Conservation (phyloP, 768 basidiomycete genomes). For the Boletus sp. region DNA sequence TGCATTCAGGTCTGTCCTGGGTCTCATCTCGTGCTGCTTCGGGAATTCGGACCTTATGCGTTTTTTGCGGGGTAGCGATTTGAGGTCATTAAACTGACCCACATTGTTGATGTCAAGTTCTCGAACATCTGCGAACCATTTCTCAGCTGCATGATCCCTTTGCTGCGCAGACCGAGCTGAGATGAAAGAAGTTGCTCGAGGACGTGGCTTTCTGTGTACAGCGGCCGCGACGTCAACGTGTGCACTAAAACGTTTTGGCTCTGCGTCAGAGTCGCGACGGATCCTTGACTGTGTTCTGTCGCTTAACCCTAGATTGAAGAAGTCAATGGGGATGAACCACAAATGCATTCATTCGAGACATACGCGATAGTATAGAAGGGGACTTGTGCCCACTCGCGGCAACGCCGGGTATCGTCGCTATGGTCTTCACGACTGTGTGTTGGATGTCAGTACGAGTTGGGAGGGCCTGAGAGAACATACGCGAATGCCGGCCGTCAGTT, state of each 20-base stretch:
- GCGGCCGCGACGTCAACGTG: neutral
- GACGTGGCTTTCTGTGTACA: neutral
- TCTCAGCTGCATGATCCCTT: slow-evolving; percentile 21
- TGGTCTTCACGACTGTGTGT: slow-evolving; percentile 1
- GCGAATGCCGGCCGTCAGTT: neutral
- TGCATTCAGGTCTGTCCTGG: slow-evolving; percentile 19
- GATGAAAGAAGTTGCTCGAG: slow-evolving; percentile 19
- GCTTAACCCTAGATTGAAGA: slow-evolving; percentile 17
- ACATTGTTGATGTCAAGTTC: slow-evolving; percentile 14
- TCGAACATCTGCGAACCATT: slow-evolving; percentile 23
- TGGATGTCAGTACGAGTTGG: slow-evolving; percentile 1
- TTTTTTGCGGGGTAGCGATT: slow-evolving; percentile 2
- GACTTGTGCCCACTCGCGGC: neutral
- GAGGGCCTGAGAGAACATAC: neutral
- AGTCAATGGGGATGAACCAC: neutral
- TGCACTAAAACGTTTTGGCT: neutral
- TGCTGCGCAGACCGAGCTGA: slow-evolving; percentile 19
- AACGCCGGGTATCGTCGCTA: neutral
- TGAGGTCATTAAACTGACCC: neutral
- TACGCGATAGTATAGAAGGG: slow-evolving; percentile 21
- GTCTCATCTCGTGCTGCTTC: slow-evolving; percentile 20
- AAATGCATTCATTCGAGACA: slow-evolving; percentile 3
- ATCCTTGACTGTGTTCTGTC: slow-evolving; percentile 1
- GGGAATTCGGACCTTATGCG: neutral
- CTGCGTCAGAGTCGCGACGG: slow-evolving; percentile 4